A percentile compares a stretch with the other conserved stretches of the same genome.
These are phyloP conservation scores for Eucalyptus pauciflora DNA, from an alignment of 345 rosid genomes.

Conservation along the genomic window DNA sequence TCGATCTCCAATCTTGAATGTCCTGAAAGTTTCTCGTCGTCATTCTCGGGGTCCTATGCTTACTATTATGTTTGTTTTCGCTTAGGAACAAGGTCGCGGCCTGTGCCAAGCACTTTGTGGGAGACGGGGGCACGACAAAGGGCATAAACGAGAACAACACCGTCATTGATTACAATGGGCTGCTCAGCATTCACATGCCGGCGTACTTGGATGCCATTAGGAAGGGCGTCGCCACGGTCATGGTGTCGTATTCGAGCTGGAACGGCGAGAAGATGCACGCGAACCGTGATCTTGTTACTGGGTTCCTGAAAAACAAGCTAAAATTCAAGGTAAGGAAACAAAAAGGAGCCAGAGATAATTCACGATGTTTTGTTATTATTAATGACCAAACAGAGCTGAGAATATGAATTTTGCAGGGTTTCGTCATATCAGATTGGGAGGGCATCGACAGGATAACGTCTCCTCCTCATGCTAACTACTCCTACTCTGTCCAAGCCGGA, in stretches of 20 bases:
- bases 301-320: conserved; percentile 60
- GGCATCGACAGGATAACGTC: conserved; percentile 56
- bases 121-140: conserved; percentile 75
- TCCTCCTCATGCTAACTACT: conserved; percentile 54
- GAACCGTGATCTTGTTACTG: conserved; percentile 47
- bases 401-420: conserved; percentile 21
- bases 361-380: not conserved
- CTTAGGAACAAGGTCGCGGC: conserved; percentile 73
- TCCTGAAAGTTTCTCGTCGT: not conserved
- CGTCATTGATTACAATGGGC: conserved; percentile 28
- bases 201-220: conserved; percentile 48
- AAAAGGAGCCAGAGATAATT: no score
- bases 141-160: conserved; percentile 81
- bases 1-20: not conserved
- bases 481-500: conserved; percentile 36
- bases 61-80: not conserved
- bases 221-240: conserved; percentile 72
- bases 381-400: not conserved
- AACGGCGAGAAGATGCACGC: conserved; percentile 90
- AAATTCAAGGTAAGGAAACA: conserved; percentile 33
- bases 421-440: conserved; percentile 59
- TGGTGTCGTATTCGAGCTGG: conserved; percentile 90
- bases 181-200: conserved; percentile 62
- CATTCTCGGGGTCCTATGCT: not conserved
- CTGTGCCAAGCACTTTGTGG: conserved; percentile 90